Evolutionary conservation across 805 yeast species (phyloP).

Genomic region (Saturnispora sekii): DNA sequence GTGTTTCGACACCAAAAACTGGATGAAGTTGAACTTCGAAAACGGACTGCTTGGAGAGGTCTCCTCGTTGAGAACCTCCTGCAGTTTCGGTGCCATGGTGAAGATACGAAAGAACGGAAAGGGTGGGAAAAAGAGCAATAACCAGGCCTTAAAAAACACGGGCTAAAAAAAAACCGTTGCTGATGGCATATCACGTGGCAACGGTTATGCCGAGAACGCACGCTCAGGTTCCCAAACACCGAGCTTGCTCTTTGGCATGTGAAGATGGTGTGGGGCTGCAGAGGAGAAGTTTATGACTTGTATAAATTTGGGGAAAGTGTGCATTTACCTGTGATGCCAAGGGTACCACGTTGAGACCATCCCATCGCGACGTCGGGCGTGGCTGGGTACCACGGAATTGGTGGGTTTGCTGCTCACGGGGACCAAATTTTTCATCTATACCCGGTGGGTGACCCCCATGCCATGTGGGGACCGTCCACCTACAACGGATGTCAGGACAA

Average conservation of each 20-base stretch:
- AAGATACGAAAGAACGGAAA: neutral
- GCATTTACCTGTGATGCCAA: too few species aligned
- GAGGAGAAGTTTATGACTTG: too few species aligned
- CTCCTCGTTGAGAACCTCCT: conserved; percentile 20
- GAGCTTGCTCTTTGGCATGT: too few species aligned
- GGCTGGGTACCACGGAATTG: neutral
- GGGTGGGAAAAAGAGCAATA: neutral
- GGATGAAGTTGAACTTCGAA: conserved; percentile 21
- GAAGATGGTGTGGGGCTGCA: too few species aligned
- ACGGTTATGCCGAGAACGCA: neutral
- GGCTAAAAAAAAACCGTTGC: neutral
- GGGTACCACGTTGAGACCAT: too few species aligned
- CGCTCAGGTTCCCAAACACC: neutral
- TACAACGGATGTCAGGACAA: too few species aligned
- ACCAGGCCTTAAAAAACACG: neutral
- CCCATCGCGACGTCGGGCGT: neutral
- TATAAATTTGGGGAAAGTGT: too few species aligned
- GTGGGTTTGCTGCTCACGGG: too few species aligned
- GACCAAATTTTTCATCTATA: too few species aligned
- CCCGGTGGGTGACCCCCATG: too few species aligned
- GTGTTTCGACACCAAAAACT: conserved; percentile 24
- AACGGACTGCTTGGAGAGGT: conserved; percentile 17
- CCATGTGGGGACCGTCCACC: too few species aligned
- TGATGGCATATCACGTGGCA: neutral
- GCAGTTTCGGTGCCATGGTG: conserved; percentile 20